Conservation (phyloP, 192 early-diverging fungal species). For the Endogone sp. region DNA sequence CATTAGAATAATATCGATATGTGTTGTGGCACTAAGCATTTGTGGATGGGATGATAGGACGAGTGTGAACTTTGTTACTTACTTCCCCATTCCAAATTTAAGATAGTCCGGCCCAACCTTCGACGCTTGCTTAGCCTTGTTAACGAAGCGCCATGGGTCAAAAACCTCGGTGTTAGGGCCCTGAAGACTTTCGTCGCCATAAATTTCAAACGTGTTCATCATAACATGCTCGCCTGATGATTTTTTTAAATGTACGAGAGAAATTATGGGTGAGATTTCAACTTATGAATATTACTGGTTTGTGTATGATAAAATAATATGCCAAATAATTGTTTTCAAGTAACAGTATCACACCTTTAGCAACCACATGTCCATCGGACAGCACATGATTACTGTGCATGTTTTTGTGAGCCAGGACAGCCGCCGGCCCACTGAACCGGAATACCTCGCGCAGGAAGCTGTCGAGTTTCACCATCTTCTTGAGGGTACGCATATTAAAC, state of each 20-base stretch:
- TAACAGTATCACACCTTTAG: conserved; percentile 14
- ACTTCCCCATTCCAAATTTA: conserved; percentile 38
- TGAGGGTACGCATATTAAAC: conserved; percentile 17
- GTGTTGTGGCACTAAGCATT: not conserved
- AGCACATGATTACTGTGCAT: conserved; percentile 12
- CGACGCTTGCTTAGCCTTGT: conserved; percentile 18
- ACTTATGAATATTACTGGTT: not conserved
- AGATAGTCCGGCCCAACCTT: conserved; percentile 31
- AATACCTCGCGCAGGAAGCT: conserved; percentile 35
- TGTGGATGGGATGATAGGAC: too few species aligned
- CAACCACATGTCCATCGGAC: conserved; percentile 26
- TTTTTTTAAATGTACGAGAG: too few species aligned
- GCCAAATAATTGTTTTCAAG: not conserved
- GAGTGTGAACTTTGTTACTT: too few species aligned
- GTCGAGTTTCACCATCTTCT: conserved; percentile 36
- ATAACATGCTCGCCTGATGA: conserved; percentile 5
- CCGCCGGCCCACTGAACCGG: conserved; percentile 15
- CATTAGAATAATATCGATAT: not conserved
- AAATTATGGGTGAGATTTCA: too few species aligned
- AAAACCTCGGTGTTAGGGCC: conserved; percentile 31
- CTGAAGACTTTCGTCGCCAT: conserved; percentile 6
- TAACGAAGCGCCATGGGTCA: conserved; percentile 37
- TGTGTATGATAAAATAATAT: too few species aligned
- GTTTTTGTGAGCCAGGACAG: conserved; percentile 22
- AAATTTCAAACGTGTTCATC: conserved; percentile 7